Evolutionary conservation across 2,329 filamentous ascomycete species (phyloP).

Genomic region (Diplocarpon mali): DNA sequence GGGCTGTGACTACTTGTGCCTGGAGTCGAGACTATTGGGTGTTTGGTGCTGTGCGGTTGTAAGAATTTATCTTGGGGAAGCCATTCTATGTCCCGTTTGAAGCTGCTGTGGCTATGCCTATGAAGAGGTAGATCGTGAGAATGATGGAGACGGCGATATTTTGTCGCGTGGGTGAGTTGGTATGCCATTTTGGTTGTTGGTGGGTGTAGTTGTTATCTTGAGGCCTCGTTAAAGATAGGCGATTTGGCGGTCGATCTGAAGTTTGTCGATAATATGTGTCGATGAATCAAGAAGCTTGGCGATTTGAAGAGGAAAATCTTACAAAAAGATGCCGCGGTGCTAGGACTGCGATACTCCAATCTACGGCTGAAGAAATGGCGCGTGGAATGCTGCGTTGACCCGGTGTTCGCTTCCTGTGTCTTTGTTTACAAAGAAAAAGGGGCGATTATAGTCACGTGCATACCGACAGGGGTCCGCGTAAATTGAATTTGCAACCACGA

Average conservation of each 20-base stretch:
- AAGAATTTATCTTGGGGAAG: not conserved
- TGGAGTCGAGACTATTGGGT: not conserved
- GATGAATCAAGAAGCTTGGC: no score
- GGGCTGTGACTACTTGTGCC: not conserved
- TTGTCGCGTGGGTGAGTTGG: constrained; percentile 1
- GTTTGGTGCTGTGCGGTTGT: constrained; percentile 1
- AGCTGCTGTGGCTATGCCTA: not conserved
- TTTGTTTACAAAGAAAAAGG: not conserved
- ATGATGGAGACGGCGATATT: not conserved
- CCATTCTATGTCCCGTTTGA: constrained; percentile 9
- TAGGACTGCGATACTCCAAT: no score
- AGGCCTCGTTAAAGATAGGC: no score
- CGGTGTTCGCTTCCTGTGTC: not conserved
- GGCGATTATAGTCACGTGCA: not conserved
- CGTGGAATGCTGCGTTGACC: not conserved
- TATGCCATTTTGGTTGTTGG: constrained; percentile 4
- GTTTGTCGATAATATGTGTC: no score
- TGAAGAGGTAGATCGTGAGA: constrained; percentile 2
- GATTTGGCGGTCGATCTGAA: no score
- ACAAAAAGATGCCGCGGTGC: no score
- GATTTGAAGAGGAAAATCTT: no score
- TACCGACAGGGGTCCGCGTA: not conserved
- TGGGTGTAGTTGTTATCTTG: no score
- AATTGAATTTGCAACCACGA: constrained; percentile 1
- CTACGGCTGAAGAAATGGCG: not conserved